A percentile compares a stretch with the other conserved stretches of the same genome.
Evolutionary conservation across 2,329 filamentous ascomycete species (phyloP).

Genomic region (Botrytis fabae): DNA sequence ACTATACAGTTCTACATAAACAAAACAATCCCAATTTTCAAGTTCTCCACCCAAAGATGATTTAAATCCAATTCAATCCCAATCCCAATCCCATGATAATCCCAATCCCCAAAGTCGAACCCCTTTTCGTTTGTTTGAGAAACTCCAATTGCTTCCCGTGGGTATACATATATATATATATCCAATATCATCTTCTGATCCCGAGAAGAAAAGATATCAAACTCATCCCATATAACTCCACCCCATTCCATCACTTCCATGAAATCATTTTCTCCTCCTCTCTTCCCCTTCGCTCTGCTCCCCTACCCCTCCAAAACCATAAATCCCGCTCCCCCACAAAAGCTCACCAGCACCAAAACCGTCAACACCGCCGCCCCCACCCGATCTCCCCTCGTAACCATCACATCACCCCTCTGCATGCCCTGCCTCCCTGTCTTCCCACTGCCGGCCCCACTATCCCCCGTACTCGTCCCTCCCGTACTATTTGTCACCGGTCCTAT

Average conservation of each 20-base stretch:
- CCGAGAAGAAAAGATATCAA: not conserved
- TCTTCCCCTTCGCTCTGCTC: accelerated
- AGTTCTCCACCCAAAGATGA: not conserved
- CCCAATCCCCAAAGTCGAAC: not conserved
- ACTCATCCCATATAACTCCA: not conserved
- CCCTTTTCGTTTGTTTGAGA: not conserved
- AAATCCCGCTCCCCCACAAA: slow-evolving; percentile 30
- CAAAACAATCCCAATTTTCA: too few species aligned
- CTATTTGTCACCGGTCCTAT: slow-evolving; percentile 43
- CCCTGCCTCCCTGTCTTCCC: slow-evolving; percentile 5
- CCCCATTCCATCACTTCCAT: too few species aligned
- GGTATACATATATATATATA: not conserved
- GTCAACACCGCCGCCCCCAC: slow-evolving; percentile 48
- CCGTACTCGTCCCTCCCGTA: slow-evolving; percentile 42
- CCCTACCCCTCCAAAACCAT: slow-evolving; percentile 23
- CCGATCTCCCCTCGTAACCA: slow-evolving; percentile 43
- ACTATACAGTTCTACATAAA: not conserved
- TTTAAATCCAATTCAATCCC: not conserved
- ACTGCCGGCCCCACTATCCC: slow-evolving; percentile 31
- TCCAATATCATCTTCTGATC: not conserved
- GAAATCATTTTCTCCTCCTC: too few species aligned
- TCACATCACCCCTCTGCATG: not conserved
- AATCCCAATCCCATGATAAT: not conserved
- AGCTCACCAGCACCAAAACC: slow-evolving; percentile 35
- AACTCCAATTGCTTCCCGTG: not conserved